Conservation (phyloP, 495 filamentous ascomycete genomes). For the Talaromyces borbonicus region DNA sequence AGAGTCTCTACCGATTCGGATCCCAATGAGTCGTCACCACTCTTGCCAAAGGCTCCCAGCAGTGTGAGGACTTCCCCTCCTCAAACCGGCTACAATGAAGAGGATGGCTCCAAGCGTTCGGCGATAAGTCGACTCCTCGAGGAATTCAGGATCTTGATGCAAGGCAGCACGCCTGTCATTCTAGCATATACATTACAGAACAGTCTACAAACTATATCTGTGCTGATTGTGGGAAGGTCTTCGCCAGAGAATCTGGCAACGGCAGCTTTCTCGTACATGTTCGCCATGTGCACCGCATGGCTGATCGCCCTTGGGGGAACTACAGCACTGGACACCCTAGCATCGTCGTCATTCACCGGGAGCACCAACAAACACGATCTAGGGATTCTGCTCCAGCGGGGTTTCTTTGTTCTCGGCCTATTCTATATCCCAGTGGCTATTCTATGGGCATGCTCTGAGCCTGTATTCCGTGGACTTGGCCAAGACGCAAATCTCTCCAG, state of each 20-base stretch:
- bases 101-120: not conserved
- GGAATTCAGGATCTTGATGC: conserved; percentile 62
- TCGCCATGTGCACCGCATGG: conserved; percentile 86
- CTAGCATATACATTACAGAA: conserved; percentile 85
- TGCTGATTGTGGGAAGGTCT: conserved; percentile 72
- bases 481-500: conserved; percentile 71
- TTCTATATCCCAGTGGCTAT: conserved; percentile 71
- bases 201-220: conserved; percentile 75
- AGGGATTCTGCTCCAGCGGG: conserved; percentile 71
- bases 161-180: conserved; percentile 69
- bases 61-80: too few species aligned
- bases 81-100: too few species aligned
- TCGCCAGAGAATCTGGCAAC: conserved; percentile 75
- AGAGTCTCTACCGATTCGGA: too few species aligned
- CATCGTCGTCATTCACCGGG: conserved; percentile 78
- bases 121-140: conserved; percentile 26
- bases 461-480: conserved; percentile 64
- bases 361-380: conserved; percentile 74
- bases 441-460: conserved; percentile 70
- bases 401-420: conserved; percentile 59
- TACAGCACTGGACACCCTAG: conserved; percentile 81
- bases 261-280: conserved; percentile 88
- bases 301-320: conserved; percentile 87
- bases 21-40: too few species aligned
- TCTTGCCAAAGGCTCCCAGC: too few species aligned